Evolutionary conservation across 1,284 basidiomycete species (phyloP).

Genomic region (Fomitopsis pinicola): DNA sequence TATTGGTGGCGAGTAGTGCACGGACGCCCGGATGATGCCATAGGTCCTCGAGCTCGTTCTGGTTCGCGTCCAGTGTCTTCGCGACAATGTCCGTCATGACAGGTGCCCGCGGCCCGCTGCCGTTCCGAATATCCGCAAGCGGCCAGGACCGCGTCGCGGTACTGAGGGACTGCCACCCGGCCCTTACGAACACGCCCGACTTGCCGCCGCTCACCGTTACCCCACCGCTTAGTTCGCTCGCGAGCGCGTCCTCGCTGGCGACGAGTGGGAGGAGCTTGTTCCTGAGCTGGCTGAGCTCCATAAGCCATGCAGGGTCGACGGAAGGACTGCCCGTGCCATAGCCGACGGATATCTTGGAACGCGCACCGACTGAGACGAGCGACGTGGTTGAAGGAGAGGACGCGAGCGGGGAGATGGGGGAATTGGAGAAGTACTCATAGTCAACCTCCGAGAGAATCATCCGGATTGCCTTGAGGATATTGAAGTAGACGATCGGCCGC

Average conservation of each 20-base stretch:
- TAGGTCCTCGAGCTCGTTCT: conserved; percentile 51
- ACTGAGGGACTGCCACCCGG: conserved; percentile 62
- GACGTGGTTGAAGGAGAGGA: conserved; percentile 13
- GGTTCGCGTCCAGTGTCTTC: conserved; percentile 43
- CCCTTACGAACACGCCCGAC: conserved; percentile 59
- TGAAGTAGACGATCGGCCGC: conserved; percentile 77
- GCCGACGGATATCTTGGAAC: conserved; percentile 9
- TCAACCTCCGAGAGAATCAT: conserved; percentile 74
- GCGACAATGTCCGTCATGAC: conserved; percentile 48
- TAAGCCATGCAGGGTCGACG: conserved; percentile 29
- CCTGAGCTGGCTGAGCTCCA: conserved; percentile 50
- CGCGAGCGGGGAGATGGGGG: conserved; percentile 17
- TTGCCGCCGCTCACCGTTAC: conserved; percentile 53
- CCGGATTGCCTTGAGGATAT: conserved; percentile 73
- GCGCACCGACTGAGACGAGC: conserved; percentile 7
- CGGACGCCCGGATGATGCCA: conserved; percentile 69
- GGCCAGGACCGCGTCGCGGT: conserved; percentile 42
- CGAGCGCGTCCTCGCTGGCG: conserved; percentile 62
- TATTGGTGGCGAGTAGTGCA: conserved; percentile 48
- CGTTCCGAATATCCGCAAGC: conserved; percentile 27
- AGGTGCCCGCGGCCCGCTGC: conserved; percentile 30
- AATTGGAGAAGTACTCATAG: conserved; percentile 38
- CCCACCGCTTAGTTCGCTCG: conserved; percentile 63
- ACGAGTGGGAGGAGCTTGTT: conserved; percentile 58
- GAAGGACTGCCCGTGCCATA: conserved; percentile 14